Conservation (phyloP, 768 basidiomycete genomes). For the Termitomyces sp. region DNA sequence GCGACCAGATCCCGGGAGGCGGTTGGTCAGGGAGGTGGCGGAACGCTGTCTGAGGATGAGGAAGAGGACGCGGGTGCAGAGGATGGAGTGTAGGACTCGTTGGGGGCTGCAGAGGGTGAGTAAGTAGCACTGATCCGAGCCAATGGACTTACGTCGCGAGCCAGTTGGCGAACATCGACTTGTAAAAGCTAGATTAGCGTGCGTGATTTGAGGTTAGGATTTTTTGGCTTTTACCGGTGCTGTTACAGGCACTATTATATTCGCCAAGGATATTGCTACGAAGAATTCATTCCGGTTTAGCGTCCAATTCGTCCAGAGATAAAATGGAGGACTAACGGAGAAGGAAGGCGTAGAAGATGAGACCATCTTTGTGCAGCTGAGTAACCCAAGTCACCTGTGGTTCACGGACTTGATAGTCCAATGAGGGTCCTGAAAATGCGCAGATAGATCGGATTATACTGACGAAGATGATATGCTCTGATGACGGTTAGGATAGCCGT, state of each 20-base stretch:
- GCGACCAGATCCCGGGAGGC: neutral
- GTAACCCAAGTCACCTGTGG: slow-evolving; percentile 30
- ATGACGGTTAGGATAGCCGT: slow-evolving; percentile 32
- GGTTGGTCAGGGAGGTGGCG: slow-evolving; percentile 14
- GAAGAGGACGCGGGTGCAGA: slow-evolving; percentile 36
- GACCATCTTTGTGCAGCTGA: slow-evolving; percentile 35
- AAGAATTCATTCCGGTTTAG: neutral
- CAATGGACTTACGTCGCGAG: slow-evolving; percentile 28
- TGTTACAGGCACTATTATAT: slow-evolving; percentile 32
- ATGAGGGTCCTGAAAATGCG: neutral
- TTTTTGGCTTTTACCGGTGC: slow-evolving; percentile 23
- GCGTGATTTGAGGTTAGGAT: neutral
- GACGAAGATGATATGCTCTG: slow-evolving; percentile 32
- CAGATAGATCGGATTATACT: slow-evolving; percentile 10
- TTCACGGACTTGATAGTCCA: slow-evolving; percentile 22
- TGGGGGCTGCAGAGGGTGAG: slow-evolving; percentile 25
- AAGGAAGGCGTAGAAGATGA: slow-evolving; percentile 34
- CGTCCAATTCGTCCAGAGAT: neutral
- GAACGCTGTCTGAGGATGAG: slow-evolving; percentile 29
- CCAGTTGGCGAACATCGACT: slow-evolving; percentile 36
- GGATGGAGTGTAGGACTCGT: slow-evolving; percentile 36
- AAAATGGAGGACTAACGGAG: slow-evolving; percentile 22
- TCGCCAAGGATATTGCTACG: slow-evolving; percentile 31
- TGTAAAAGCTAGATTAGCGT: neutral
- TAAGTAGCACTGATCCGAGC: neutral